phyloP scores from a whole-genome alignment of 768 basidiomycete species.

The Xanthoconium stramineum region DNA sequence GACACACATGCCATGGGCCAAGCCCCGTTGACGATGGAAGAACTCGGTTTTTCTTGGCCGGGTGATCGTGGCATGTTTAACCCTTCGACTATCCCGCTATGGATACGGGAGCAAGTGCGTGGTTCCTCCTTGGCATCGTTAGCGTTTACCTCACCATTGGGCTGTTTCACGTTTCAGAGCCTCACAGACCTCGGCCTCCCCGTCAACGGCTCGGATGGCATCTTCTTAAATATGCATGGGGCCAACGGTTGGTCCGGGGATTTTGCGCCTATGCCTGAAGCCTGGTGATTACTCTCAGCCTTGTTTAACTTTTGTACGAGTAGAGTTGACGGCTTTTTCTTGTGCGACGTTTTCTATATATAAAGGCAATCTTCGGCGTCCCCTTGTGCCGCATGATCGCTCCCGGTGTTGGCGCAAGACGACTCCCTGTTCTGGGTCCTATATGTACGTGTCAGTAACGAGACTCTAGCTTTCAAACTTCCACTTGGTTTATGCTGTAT shows the following conservation, averaged over 20 bases:
- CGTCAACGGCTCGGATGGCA: slow-evolving; percentile 86
- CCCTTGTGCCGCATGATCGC: slow-evolving; percentile 19
- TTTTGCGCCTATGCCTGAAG: slow-evolving; percentile 75
- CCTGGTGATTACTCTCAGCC: slow-evolving; percentile 56
- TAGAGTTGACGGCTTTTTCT: slow-evolving; percentile 24
- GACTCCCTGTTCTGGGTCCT: not conserved
- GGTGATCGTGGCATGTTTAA: slow-evolving; percentile 63
- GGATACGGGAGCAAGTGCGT: slow-evolving; percentile 88
- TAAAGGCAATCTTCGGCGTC: slow-evolving; percentile 16
- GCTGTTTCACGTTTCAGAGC: slow-evolving; percentile 47
- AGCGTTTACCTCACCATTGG: not conserved
- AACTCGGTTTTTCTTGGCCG: slow-evolving; percentile 77
- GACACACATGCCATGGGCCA: slow-evolving; percentile 48
- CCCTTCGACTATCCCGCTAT: slow-evolving; percentile 79
- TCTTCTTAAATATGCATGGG: slow-evolving; percentile 75
- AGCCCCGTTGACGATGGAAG: slow-evolving; percentile 78
- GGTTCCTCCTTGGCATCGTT: not conserved
- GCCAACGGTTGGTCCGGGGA: slow-evolving; percentile 75
- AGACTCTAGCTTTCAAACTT: not conserved
- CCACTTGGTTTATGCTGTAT: not conserved
- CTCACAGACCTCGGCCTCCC: slow-evolving; percentile 87
- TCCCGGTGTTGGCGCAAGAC: not conserved
- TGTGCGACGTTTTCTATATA: slow-evolving; percentile 17
- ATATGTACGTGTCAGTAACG: not conserved
- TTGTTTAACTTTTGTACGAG: slow-evolving; percentile 15